Conservation (phyloP, 805 yeast species). For the Metschnikowia hibisci region DNA sequence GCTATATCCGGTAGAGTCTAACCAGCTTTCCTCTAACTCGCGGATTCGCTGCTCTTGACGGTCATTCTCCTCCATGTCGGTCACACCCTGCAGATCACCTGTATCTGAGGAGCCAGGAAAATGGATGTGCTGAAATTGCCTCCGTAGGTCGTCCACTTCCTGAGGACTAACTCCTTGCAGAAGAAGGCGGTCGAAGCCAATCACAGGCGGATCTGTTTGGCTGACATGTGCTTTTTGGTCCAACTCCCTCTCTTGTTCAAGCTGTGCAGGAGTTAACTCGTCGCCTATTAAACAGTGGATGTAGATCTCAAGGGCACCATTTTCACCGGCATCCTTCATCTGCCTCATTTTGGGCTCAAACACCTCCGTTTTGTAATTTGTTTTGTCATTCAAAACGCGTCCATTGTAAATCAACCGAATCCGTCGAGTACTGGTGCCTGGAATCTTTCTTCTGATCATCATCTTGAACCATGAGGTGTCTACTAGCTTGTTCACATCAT, state of each 20-base stretch:
- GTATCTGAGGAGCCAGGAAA: conserved; percentile 38
- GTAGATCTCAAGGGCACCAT: conserved; percentile 38
- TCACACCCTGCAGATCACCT: conserved; percentile 21
- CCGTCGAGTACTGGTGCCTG: conserved; percentile 31
- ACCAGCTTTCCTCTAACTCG: conserved; percentile 83
- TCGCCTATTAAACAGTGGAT: conserved; percentile 81
- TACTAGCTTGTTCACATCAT: conserved; percentile 30
- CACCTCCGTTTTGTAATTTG: conserved; percentile 52
- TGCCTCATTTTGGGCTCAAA: conserved; percentile 27
- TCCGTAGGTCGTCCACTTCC: conserved; percentile 67
- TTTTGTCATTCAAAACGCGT: conserved; percentile 52
- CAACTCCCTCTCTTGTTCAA: conserved; percentile 54
- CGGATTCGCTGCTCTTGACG: conserved; percentile 38
- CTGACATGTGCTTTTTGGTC: conserved; percentile 46
- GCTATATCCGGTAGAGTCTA: conserved; percentile 53
- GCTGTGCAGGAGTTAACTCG: conserved; percentile 48
- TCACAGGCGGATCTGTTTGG: conserved; percentile 58
- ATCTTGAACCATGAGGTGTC: conserved; percentile 30
- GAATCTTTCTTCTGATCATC: conserved; percentile 25
- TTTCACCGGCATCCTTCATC: conserved; percentile 12
- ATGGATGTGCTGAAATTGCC: conserved; percentile 70
- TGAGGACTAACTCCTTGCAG: conserved; percentile 79
- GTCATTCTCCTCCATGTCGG: conserved; percentile 44
- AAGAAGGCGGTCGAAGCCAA: conserved; percentile 81
- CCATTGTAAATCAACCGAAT: conserved; percentile 69